A percentile compares a stretch with the other conserved stretches of the same genome.
Conservation (phyloP, 192 early-diverging fungal species). For the Backusella psychrophila region DNA sequence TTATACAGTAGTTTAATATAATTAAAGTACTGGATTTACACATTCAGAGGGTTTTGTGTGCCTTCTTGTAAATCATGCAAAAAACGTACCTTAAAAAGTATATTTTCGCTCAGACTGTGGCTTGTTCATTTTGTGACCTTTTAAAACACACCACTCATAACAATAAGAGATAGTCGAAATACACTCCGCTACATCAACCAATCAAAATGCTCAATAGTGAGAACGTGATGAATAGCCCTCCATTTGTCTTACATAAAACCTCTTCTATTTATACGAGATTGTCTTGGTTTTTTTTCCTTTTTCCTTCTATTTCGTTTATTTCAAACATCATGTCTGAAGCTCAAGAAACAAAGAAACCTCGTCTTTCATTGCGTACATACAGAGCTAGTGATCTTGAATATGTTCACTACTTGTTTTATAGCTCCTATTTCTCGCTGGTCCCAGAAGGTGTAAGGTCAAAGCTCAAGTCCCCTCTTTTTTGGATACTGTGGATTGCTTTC, state of each 20-base stretch:
- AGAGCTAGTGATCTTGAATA: constrained; percentile 23
- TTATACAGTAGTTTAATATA: no score
- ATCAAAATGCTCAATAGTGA: neutral
- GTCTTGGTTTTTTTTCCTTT: neutral
- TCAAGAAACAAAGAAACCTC: constrained; percentile 8
- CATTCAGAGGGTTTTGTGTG: no score
- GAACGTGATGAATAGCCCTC: neutral
- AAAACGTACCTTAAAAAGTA: neutral
- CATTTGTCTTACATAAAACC: neutral
- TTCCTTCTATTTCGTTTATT: neutral
- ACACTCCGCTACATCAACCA: neutral
- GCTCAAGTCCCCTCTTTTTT: constrained; percentile 22
- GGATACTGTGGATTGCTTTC: constrained; percentile 24
- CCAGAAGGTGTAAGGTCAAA: constrained; percentile 31
- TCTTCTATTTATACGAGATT: neutral
- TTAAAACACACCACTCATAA: neutral
- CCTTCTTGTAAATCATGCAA: neutral
- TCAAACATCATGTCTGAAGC: no score
- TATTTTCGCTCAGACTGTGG: neutral
- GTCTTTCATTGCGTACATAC: constrained; percentile 29
- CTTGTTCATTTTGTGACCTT: neutral
- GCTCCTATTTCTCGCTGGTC: constrained; percentile 29
- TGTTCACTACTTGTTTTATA: constrained; percentile 28
- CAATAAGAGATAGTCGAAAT: neutral
- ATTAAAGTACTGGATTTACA: no score